phyloP scores from a whole-genome alignment of 768 basidiomycete genomes.

The Suillus lakei region DNA sequence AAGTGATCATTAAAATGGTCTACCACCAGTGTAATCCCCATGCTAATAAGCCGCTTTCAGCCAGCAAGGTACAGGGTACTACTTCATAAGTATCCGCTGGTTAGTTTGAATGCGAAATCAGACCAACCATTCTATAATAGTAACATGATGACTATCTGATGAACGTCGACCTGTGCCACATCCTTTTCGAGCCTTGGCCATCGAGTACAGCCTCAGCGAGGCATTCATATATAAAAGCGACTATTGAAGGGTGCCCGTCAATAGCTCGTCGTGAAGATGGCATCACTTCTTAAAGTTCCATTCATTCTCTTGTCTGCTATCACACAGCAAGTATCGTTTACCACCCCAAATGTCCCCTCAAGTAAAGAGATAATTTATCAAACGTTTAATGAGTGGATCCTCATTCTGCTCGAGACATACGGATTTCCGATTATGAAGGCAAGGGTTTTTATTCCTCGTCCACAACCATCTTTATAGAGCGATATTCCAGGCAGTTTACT shows the following conservation, averaged over 20 bases:
- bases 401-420: neutral
- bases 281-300: slow-evolving; percentile 42
- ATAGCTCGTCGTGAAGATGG: slow-evolving; percentile 18
- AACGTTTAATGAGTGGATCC: neutral
- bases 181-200: neutral
- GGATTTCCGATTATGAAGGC: neutral
- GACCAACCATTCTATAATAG: neutral
- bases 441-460: neutral
- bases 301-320: slow-evolving; percentile 46
- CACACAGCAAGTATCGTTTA: slow-evolving; percentile 44
- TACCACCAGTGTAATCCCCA: no score
- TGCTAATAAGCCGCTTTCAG: no score
- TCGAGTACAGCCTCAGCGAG: neutral
- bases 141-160: neutral
- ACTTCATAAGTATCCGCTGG: no score
- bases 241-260: neutral
- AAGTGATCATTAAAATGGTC: no score
- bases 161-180: neutral
- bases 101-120: no score
- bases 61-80: no score
- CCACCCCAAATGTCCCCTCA: slow-evolving; percentile 52
- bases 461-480: neutral
- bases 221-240: neutral
- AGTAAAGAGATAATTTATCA: slow-evolving; percentile 30
- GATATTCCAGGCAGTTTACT: neutral